Conservation (phyloP, 495 filamentous ascomycete genomes). For the Lophiotrema nucula region DNA sequence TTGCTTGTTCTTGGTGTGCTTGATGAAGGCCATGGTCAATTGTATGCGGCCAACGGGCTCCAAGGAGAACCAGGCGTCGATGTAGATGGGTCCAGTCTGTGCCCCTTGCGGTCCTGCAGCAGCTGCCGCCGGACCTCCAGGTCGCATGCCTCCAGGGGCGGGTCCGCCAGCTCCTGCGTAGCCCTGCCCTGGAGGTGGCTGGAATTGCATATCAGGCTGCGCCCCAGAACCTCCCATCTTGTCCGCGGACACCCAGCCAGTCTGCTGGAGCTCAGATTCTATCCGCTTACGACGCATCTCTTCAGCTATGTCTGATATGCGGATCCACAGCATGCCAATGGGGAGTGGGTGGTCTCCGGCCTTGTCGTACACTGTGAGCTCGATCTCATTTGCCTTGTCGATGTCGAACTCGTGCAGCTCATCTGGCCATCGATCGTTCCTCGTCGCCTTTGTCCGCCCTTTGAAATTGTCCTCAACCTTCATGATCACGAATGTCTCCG, state of each 20-base stretch:
- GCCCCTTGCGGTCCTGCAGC: slow-evolving; percentile 34
- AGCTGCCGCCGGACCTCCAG: slow-evolving; percentile 44
- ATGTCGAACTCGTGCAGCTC: slow-evolving; percentile 88
- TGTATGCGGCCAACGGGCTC: slow-evolving; percentile 91
- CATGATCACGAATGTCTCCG: slow-evolving; percentile 90
- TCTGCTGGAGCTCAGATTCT: slow-evolving; percentile 84
- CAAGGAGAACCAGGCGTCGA: slow-evolving; percentile 95
- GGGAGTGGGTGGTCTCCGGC: slow-evolving; percentile 83
- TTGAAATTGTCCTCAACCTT: slow-evolving; percentile 95
- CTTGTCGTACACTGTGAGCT: slow-evolving; percentile 97
- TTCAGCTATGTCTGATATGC: slow-evolving; percentile 95
- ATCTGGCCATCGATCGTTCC: slow-evolving; percentile 86
- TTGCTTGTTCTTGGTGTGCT: slow-evolving; percentile 65
- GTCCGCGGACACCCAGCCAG: slow-evolving; percentile 96
- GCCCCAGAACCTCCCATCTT: slow-evolving; percentile 65
- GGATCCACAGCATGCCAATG: slow-evolving; percentile 92
- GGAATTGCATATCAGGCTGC: slow-evolving; percentile 44
- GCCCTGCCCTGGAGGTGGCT: slow-evolving; percentile 43
- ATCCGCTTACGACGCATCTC: slow-evolving; percentile 98
- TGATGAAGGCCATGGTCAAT: slow-evolving; percentile 64
- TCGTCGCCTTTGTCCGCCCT: slow-evolving; percentile 80
- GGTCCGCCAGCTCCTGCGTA: slow-evolving; percentile 36
- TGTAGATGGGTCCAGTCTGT: slow-evolving; percentile 59
- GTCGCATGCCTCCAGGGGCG: slow-evolving; percentile 36
- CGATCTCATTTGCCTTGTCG: slow-evolving; percentile 97